Conservation (phyloP, 2,329 filamentous ascomycete species). For the Pseudopithomyces maydicus region DNA sequence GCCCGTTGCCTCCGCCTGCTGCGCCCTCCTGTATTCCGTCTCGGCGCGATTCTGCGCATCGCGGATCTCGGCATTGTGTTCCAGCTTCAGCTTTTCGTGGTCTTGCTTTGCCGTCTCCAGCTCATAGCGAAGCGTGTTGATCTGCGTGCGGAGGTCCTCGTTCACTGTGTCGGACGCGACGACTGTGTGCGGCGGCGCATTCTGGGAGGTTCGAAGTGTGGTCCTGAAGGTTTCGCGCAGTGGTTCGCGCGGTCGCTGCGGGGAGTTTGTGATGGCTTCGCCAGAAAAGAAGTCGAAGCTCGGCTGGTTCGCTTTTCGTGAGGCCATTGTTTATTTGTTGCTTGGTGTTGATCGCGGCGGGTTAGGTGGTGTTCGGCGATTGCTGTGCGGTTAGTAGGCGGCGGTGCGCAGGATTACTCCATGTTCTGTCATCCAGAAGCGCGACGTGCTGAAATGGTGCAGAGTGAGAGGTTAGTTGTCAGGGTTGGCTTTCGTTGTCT, state of each 20-base stretch:
- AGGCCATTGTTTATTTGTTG: constrained; percentile 31
- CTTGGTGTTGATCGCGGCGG: not conserved
- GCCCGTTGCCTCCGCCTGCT: constrained; percentile 60
- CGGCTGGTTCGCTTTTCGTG: constrained; percentile 46
- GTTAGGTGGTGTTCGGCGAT: not conserved
- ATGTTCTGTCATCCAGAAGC: not conserved
- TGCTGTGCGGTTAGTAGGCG: not conserved
- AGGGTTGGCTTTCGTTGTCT: constrained; percentile 1
- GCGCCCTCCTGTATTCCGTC: constrained; percentile 75
- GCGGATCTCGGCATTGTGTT: constrained; percentile 82
- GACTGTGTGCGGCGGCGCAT: constrained; percentile 41
- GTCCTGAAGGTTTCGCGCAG: constrained; percentile 48
- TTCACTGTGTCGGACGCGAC: constrained; percentile 54
- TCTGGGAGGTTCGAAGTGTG: constrained; percentile 50
- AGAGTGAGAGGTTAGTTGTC: not conserved
- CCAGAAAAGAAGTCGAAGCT: constrained; percentile 57
- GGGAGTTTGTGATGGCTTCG: constrained; percentile 35
- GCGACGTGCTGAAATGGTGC: not conserved
- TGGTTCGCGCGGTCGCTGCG: constrained; percentile 40
- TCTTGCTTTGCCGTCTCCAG: constrained; percentile 87
- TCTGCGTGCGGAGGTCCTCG: constrained; percentile 86
- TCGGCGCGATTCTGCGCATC: constrained; percentile 82
- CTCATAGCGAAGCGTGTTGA: constrained; percentile 87
- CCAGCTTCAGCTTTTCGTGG: constrained; percentile 76
- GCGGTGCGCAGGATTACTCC: not conserved